Conservation (phyloP, 2,329 filamentous ascomycete species). For the Alternaria novae-zelandiae region DNA sequence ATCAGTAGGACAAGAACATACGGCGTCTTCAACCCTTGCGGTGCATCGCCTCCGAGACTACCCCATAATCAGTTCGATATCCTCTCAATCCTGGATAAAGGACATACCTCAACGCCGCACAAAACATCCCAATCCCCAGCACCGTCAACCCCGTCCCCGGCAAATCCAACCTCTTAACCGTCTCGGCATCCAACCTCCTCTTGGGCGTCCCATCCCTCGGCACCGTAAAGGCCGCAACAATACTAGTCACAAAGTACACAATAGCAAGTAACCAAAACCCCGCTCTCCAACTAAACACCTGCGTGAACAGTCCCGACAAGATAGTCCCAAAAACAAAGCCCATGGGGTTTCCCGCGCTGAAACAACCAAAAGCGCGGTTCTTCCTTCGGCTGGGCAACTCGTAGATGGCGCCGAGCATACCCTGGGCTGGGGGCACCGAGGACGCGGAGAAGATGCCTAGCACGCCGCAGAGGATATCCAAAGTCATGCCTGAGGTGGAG, state of each 20-base stretch:
- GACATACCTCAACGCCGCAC: constrained; percentile 64
- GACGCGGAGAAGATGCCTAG: constrained; percentile 70
- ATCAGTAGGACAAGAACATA: constrained; percentile 69
- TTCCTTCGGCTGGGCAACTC: constrained; percentile 66
- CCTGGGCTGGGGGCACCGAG: constrained; percentile 68
- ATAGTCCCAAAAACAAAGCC: constrained; percentile 66
- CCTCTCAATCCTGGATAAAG: accelerated
- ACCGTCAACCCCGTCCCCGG: constrained; percentile 67
- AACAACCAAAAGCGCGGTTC: constrained; percentile 70
- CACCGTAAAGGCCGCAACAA: constrained; percentile 66
- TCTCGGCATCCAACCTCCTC: constrained; percentile 53
- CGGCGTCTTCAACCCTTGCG: constrained; percentile 66
- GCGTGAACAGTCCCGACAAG: constrained; percentile 66
- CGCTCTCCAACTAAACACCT: constrained; percentile 68
- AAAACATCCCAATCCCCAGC: constrained; percentile 70
- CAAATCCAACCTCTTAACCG: constrained; percentile 65
- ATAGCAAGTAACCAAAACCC: constrained; percentile 68
- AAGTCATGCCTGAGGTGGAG: constrained; percentile 62
- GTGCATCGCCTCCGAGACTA: constrained; percentile 60
- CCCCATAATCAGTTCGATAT: constrained; percentile 14
- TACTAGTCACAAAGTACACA: constrained; percentile 66
- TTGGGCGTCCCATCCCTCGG: constrained; percentile 61
- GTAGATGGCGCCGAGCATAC: constrained; percentile 69
- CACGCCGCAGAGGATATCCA: constrained; percentile 69
- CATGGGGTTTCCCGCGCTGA: constrained; percentile 64